Evolutionary conservation across 2,329 filamentous ascomycete species (phyloP), one percentile per base, ranked within the genome.

Genomic region (Fragosphaeria purpurea): DNA sequence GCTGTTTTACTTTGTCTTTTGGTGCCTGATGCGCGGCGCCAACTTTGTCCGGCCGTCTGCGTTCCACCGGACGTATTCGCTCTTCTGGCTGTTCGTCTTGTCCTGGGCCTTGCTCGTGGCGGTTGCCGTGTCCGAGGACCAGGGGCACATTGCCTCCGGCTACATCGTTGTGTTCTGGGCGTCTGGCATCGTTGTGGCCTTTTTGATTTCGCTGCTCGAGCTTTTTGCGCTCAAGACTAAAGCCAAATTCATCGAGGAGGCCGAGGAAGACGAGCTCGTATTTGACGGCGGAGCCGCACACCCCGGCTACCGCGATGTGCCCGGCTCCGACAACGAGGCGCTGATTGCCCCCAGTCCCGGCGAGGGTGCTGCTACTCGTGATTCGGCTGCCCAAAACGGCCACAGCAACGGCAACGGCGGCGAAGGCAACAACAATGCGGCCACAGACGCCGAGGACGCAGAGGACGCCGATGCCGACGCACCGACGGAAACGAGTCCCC

Each of bases 81-180:
- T 90, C 43, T 76, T 94, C 8, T 97, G 93, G 90, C 74, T 95
- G 44, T 96, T 90, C 63, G 63, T 79, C 35, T 65, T 88, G 0
- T 79, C 80, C 40, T 97, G 90, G 83, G 67, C 77, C 2, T 59
- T 86, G 41, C 75, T 95, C 50, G 79, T 95, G 11, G 71, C 77
- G 43, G 76, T 82, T 41, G 86, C 88, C 0, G 78, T 95, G 4
- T 78, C 83, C n/a, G 85, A 88, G 56, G 80, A 90, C 61, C 80
- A 86, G 22, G 76, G 82, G 58, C 76, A 84, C 12, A 72, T 93
- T 47, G 84, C 79, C 7, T 82, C 84, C 32, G 84, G 87, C 7
- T 98, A 97, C 63, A 81, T 87, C 55, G 75, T 89, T 44, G 79
- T 93, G 5, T 86, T 95, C 58, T 84, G 89, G 60, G 85, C 93